These are phyloP conservation scores for Plasmopara viticola DNA, from an alignment of 352 stramenopile genomes.

Conservation along the genomic window DNA sequence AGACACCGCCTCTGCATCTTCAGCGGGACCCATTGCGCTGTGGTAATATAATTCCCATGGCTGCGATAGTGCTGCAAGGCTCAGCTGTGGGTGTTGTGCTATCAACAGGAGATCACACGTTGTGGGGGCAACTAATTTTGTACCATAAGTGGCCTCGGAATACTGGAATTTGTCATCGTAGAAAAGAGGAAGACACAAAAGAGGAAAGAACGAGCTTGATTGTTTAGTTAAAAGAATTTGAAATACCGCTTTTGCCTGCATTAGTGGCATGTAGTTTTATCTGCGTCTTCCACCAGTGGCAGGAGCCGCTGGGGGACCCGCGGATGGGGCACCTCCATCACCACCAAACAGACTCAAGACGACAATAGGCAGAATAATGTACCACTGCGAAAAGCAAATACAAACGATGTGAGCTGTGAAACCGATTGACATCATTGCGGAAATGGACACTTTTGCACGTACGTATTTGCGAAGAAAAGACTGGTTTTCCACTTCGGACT, in stretches of 20 bases:
- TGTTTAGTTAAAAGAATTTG: slow-evolving; percentile 10
- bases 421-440: neutral
- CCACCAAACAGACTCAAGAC: slow-evolving; percentile 68
- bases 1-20: slow-evolving; percentile 16
- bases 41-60: slow-evolving; percentile 71
- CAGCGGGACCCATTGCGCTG: slow-evolving; percentile 33
- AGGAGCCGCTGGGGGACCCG: slow-evolving; percentile 10
- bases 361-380: slow-evolving; percentile 75
- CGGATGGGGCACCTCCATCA: slow-evolving; percentile 36
- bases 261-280: slow-evolving; percentile 4
- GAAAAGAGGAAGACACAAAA: slow-evolving; percentile 13
- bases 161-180: slow-evolving; percentile 6
- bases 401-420: slow-evolving; percentile 5
- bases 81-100: slow-evolving; percentile 60
- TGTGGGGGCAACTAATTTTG: slow-evolving; percentile 60
- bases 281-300: slow-evolving; percentile 25
- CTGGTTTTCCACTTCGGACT: slow-evolving; percentile 55
- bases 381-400: slow-evolving; percentile 49
- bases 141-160: slow-evolving; percentile 52
- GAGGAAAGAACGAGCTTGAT: slow-evolving; percentile 27
- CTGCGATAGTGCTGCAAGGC: slow-evolving; percentile 44
- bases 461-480: slow-evolving; percentile 84
- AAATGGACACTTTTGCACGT: slow-evolving; percentile 17
- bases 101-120: slow-evolving; percentile 59
- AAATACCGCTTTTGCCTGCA: neutral